These are phyloP conservation scores for Mucor irregularis DNA, from an alignment of 371 early-diverging fungal genomes.

Conservation along the genomic window DNA sequence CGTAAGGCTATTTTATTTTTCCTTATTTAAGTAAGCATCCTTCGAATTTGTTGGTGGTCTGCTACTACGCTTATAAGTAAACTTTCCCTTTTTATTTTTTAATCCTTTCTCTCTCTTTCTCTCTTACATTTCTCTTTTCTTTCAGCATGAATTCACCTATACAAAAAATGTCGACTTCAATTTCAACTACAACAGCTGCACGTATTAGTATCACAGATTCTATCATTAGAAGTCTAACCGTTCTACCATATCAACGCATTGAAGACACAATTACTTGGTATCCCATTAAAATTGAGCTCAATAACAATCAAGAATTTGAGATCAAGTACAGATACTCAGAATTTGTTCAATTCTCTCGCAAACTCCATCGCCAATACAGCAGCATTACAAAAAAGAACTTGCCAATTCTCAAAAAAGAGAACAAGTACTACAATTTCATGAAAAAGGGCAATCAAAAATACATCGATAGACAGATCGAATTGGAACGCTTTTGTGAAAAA, in stretches of 20 bases:
- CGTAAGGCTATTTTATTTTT: no score
- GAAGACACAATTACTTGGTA: slow-evolving; percentile 5
- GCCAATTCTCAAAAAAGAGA: not conserved
- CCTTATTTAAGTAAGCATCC: no score
- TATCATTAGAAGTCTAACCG: no score
- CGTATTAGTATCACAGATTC: no score
- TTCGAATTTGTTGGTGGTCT: no score
- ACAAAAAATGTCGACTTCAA: not conserved
- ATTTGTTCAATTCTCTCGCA: slow-evolving; percentile 8
- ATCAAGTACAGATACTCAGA: not conserved
- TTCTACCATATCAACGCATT: not conserved
- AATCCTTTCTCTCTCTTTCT: not conserved
- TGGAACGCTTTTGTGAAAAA: slow-evolving; percentile 6
- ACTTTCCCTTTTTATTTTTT: not conserved
- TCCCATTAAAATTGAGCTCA: slow-evolving; percentile 1
- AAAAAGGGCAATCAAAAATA: slow-evolving; percentile 5
- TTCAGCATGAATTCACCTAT: not conserved
- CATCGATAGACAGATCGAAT: slow-evolving; percentile 3
- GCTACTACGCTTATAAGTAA: not conserved
- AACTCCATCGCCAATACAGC: not conserved
- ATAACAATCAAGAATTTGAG: not conserved
- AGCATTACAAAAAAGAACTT: not conserved
- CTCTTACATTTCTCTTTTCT: not conserved
- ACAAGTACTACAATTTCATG: not conserved
- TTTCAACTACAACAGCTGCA: no score